phyloP scores from a whole-genome alignment of 2,329 filamentous ascomycete genomes.

The Hypoxylon sp. region DNA sequence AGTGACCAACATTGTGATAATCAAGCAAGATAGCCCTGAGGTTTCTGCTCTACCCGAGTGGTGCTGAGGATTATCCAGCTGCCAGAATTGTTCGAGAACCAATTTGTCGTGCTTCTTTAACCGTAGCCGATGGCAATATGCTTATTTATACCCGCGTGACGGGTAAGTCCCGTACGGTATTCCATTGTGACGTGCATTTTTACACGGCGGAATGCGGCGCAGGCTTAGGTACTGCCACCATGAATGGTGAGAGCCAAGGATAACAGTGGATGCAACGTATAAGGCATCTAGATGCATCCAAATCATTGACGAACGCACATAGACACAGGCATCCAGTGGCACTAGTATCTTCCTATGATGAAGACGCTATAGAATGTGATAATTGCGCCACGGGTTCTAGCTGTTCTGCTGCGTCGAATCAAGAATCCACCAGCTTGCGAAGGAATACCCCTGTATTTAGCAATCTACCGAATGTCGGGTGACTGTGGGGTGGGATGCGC shows the following conservation, averaged over 20 bases:
- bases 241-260: neutral
- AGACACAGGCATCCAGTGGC: neutral
- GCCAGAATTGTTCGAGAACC: neutral
- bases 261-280: neutral
- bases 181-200: neutral
- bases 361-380: neutral
- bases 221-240: constrained; percentile 6
- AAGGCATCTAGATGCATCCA: neutral
- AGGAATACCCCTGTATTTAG: neutral
- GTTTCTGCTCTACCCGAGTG: neutral
- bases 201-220: neutral
- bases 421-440: neutral
- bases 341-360: neutral
- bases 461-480: constrained; percentile 16
- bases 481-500: neutral
- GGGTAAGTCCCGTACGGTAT: neutral
- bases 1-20: constrained; percentile 16
- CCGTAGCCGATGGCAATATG: neutral
- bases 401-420: neutral
- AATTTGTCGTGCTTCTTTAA: neutral
- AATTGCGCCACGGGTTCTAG: neutral
- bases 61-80: neutral
- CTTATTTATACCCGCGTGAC: constrained; percentile 3
- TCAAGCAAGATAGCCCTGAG: neutral
- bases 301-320: neutral